Percentiles rank a stretch among this genome's conserved stretches.
phyloP scores from a whole-genome alignment of 352 stramenopile species.

The Phytophthora pistaciae region DNA sequence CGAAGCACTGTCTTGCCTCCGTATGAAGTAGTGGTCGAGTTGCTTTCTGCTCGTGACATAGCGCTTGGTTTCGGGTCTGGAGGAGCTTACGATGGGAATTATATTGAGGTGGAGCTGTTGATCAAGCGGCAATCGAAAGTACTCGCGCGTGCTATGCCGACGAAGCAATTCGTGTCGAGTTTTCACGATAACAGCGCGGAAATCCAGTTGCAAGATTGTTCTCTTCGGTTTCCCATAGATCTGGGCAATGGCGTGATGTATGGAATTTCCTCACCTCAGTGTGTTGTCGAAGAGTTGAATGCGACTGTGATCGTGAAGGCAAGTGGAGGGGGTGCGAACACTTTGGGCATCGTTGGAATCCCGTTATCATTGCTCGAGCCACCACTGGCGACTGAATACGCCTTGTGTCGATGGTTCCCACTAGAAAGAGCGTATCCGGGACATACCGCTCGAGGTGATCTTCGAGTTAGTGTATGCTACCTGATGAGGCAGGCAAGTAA shows the following conservation, averaged over 20 bases:
- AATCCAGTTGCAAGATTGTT: slow-evolving; percentile 23
- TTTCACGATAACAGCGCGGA: slow-evolving; percentile 18
- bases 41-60: slow-evolving; percentile 32
- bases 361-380: slow-evolving; percentile 59
- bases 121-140: slow-evolving; percentile 25
- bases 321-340: background rate
- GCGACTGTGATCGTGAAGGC: slow-evolving; percentile 23
- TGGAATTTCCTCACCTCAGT: slow-evolving; percentile 23
- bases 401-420: slow-evolving; percentile 70
- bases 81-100: slow-evolving; percentile 9
- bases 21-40: slow-evolving; percentile 34
- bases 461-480: slow-evolving; percentile 49
- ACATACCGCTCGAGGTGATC: slow-evolving; percentile 50
- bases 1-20: slow-evolving; percentile 15
- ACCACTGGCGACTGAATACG: slow-evolving; percentile 52
- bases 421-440: slow-evolving; percentile 46
- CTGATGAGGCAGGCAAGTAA: slow-evolving; percentile 38
- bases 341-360: slow-evolving; percentile 49
- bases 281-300: slow-evolving; percentile 38
- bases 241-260: slow-evolving; percentile 8
- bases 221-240: slow-evolving; percentile 25
- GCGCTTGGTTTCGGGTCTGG: background rate
- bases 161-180: slow-evolving; percentile 18
- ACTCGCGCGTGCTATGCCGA: slow-evolving; percentile 12
- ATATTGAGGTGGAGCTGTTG: slow-evolving; percentile 21